Evolutionary conservation across 1,284 basidiomycete genomes (phyloP), one percentile per base, ranked within the genome.

Genomic region (Macrocystidia cucumis): DNA sequence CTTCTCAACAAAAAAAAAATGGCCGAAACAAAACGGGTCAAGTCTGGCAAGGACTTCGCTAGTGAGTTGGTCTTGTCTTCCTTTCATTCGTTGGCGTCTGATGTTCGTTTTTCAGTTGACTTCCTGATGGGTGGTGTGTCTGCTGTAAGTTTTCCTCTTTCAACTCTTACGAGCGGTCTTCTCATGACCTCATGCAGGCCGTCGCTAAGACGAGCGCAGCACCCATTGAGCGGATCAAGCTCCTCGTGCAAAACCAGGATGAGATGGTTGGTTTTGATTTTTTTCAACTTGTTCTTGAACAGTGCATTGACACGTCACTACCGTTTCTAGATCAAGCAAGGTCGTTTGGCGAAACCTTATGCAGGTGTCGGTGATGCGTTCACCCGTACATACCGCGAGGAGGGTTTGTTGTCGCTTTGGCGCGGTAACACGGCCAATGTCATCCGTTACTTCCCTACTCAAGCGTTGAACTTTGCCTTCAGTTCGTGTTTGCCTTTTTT

Each of bases 171-270:
- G 32, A 17, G 4, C 39, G 32, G 26, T 34, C 37, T 44, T 23
- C 51, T 41, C 38, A 55, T 32, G 45, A n/a, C 31, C 27, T 32
- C 39, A 42, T 52, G 0, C 43, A 89, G 85, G 92, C 93, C 50
- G 90, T 97, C 63, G 86, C 93, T 41, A 98, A 98, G 79, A 97
- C 93, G 46, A 88, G 86, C 50, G 93, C 93, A 54, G 93, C 93
- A 45, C 93, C 95, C 69, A 97, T 98, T 58, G 93, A 98, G 80
- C 91, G 93, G 63, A 93, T 98, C 69, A 98, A 91, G 82, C 81
- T 97, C 57, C 72, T 97, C 60, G 88, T 97, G 50, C 92, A 97
- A 70, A 97, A 97, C 73, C 92, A 97, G 72, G 86, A 89, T 76
- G 86, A 89, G 70, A 90, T 90, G 86, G 84, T 82, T 19, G 12